A percentile compares a stretch with the other conserved stretches of the same genome.
These are phyloP conservation scores for Solanum virginianum DNA, from an alignment of 257 asterid species.

Conservation along the genomic window DNA sequence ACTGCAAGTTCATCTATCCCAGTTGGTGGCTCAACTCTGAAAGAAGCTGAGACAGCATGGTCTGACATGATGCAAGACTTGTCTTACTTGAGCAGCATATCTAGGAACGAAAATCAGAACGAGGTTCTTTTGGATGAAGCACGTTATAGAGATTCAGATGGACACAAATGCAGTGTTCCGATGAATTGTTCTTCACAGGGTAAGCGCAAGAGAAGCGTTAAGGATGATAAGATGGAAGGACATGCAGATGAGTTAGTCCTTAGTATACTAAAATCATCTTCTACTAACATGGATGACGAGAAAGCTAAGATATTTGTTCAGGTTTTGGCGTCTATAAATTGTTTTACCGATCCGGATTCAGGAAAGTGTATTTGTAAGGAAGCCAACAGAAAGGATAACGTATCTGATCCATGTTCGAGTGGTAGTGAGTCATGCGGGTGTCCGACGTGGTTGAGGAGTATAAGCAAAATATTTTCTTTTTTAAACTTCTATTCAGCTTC, in stretches of 20 bases:
- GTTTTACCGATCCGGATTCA: slow-evolving; percentile 41
- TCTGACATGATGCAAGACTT: slow-evolving; percentile 65
- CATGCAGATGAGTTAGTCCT: slow-evolving; percentile 22
- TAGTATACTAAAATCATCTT: slow-evolving; percentile 30
- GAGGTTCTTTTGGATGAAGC: slow-evolving; percentile 11
- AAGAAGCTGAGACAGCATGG: slow-evolving; percentile 59
- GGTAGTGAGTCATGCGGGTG: slow-evolving; percentile 33
- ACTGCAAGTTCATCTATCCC: background rate
- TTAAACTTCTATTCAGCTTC: slow-evolving; percentile 49
- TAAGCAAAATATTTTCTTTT: slow-evolving; percentile 41
- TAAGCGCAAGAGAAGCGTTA: slow-evolving; percentile 23
- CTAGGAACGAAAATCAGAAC: slow-evolving; percentile 12
- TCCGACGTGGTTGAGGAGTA: slow-evolving; percentile 67
- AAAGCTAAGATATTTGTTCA: slow-evolving; percentile 25
- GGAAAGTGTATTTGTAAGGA: slow-evolving; percentile 42
- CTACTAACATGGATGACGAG: slow-evolving; percentile 26
- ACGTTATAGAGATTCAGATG: slow-evolving; percentile 16
- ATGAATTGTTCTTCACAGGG: slow-evolving; percentile 6
- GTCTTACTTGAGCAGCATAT: slow-evolving; percentile 23
- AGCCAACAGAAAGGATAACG: slow-evolving; percentile 9
- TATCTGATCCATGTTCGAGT: slow-evolving; percentile 19
- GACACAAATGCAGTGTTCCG: slow-evolving; percentile 6
- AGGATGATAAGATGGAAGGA: slow-evolving; percentile 16
- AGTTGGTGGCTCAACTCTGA: slow-evolving; percentile 17
- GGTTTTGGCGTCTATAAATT: slow-evolving; percentile 39